Evolutionary conservation across 73 alveolate genomes (phyloP).

Genomic region (Paramecium primaurelia): DNA sequence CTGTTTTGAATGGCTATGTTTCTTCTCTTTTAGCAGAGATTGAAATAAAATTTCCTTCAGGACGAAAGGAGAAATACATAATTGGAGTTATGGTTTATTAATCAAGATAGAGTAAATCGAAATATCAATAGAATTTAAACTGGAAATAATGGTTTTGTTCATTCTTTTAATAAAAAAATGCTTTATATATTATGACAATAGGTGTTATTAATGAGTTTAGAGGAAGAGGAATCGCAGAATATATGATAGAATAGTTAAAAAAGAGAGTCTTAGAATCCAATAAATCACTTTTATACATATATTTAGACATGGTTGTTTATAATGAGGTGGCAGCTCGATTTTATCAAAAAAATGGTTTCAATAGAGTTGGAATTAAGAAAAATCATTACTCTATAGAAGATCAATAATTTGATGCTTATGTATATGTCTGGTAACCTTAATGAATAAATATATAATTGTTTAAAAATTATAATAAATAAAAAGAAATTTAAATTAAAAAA

Average conservation of each 20-base stretch:
- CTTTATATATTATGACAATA: conserved; percentile 26
- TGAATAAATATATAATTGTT: background rate
- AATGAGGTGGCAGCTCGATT: background rate
- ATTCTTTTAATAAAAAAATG: background rate
- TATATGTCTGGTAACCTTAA: background rate
- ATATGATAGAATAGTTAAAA: background rate
- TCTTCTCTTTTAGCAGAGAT: background rate
- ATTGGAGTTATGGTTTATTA: conserved; percentile 13
- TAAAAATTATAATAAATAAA: no score
- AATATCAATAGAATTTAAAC: background rate
- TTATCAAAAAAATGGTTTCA: conserved; percentile 46
- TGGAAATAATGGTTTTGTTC: background rate
- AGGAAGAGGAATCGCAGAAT: conserved; percentile 36
- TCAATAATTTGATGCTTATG: conserved; percentile 21
- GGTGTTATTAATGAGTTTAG: conserved; percentile 35
- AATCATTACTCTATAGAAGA: conserved; percentile 33
- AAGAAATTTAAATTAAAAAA: no score
- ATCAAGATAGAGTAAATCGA: background rate
- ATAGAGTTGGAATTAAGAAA: background rate
- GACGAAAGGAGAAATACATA: background rate
- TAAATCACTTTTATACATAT: background rate
- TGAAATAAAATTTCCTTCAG: background rate
- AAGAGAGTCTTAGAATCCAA: background rate
- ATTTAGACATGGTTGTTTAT: conserved; percentile 27
- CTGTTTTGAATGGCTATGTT: background rate